These are phyloP conservation scores for Pontederia crassipes DNA, from an alignment of 176 grass and related monocot genomes.

Conservation along the genomic window DNA sequence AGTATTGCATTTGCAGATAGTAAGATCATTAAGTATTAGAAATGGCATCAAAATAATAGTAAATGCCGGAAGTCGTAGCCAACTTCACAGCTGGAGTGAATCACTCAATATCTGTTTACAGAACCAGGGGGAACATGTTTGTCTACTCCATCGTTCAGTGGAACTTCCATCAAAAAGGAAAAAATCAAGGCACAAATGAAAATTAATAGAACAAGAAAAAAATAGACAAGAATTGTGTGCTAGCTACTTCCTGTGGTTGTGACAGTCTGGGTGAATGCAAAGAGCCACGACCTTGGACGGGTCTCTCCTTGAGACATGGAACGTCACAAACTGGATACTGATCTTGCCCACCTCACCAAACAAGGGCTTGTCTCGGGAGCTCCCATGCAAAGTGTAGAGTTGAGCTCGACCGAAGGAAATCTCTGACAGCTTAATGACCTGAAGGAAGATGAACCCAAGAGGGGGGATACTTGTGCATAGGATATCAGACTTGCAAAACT, in stretches of 20 bases:
- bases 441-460: slow-evolving; percentile 61
- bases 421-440: slow-evolving; percentile 78
- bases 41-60: no score
- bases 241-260: slow-evolving; percentile 45
- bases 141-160: no score
- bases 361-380: slow-evolving; percentile 49
- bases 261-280: slow-evolving; percentile 44
- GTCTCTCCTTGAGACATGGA: slow-evolving; percentile 60
- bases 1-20: no score
- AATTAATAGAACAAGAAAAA: slow-evolving; percentile 22
- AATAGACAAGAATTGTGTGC: no score
- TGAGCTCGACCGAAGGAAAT: slow-evolving; percentile 56
- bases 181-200: slow-evolving; percentile 19
- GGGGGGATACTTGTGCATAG: slow-evolving; percentile 41
- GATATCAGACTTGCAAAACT: slow-evolving; percentile 48
- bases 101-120: not conserved
- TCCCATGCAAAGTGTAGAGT: slow-evolving; percentile 74
- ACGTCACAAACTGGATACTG: slow-evolving; percentile 36
- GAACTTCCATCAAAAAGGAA: not conserved
- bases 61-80: no score
- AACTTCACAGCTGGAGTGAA: no score
- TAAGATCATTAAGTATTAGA: no score
- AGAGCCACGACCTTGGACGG: slow-evolving; percentile 47
- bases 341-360: slow-evolving; percentile 44
- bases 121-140: not conserved